These are phyloP conservation scores for Aegilops umbellulata DNA, from an alignment of 176 grass and related monocot species.

Conservation along the genomic window DNA sequence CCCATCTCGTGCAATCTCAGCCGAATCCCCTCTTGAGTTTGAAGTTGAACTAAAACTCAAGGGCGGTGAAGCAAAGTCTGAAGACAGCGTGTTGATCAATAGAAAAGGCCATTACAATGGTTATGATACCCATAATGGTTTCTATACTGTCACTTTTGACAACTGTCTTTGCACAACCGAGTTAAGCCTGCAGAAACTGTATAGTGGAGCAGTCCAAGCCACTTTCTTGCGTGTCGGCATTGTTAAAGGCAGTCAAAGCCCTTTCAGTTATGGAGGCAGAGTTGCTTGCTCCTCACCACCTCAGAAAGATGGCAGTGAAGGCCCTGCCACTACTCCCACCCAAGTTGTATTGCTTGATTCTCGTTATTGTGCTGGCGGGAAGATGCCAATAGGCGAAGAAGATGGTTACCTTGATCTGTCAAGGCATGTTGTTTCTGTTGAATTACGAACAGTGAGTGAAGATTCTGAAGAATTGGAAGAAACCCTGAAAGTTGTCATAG, in stretches of 20 bases:
- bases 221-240: not conserved
- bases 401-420: not conserved
- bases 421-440: not conserved
- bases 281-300: not conserved
- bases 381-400: not conserved
- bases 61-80: not conserved
- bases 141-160: not conserved
- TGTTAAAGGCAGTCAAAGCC: not conserved
- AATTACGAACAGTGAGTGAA: not conserved
- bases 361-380: not conserved
- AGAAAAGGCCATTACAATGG: not conserved
- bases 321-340: not conserved
- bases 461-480: not conserved
- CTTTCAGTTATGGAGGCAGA: not conserved
- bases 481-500: not conserved
- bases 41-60: not conserved
- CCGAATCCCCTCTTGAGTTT: not conserved
- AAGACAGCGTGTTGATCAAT: not conserved
- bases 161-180: not conserved
- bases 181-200: not conserved
- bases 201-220: not conserved
- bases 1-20: not conserved
- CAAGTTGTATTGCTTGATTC: not conserved
- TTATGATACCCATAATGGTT: not conserved
- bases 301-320: not conserved